Conservation (phyloP, 768 basidiomycete species). For the Boletus tomentosulus region DNA sequence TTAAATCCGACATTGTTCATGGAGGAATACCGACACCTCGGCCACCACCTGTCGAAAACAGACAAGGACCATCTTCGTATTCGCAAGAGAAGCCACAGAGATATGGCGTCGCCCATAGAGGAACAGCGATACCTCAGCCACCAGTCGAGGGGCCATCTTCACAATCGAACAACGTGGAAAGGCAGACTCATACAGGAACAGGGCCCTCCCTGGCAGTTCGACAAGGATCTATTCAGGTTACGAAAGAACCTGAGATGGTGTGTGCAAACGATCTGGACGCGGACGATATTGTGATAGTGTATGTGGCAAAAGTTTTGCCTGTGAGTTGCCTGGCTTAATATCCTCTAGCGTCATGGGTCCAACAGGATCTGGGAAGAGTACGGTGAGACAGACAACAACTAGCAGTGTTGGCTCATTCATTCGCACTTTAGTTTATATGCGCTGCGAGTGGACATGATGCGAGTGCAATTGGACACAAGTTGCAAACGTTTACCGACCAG, state of each 20-base stretch:
- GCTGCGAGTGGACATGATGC: background rate
- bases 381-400: constrained; percentile 3
- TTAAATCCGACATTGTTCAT: too few relatives aligned
- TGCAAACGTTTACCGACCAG: constrained; percentile 5
- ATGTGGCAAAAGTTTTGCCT: background rate
- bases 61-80: background rate
- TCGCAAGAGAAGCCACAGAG: too few relatives aligned
- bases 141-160: too few relatives aligned
- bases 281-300: background rate
- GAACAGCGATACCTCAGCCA: too few relatives aligned
- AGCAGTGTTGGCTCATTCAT: background rate
- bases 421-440: constrained; percentile 9
- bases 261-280: background rate
- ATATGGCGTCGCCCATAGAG: too few relatives aligned
- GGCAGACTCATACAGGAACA: background rate
- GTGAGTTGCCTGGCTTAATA: background rate
- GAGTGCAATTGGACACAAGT: constrained; percentile 5
- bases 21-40: too few relatives aligned
- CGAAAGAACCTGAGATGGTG: background rate
- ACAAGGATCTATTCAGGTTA: background rate
- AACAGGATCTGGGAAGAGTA: constrained; percentile 12
- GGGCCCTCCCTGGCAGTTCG: background rate
- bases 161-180: background rate
- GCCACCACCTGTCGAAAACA: background rate
- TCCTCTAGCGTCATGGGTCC: constrained; percentile 17